Base-by-base conservation (phyloP, 768 basidiomycete species). In the Leccinum longicurvipes region DNA sequence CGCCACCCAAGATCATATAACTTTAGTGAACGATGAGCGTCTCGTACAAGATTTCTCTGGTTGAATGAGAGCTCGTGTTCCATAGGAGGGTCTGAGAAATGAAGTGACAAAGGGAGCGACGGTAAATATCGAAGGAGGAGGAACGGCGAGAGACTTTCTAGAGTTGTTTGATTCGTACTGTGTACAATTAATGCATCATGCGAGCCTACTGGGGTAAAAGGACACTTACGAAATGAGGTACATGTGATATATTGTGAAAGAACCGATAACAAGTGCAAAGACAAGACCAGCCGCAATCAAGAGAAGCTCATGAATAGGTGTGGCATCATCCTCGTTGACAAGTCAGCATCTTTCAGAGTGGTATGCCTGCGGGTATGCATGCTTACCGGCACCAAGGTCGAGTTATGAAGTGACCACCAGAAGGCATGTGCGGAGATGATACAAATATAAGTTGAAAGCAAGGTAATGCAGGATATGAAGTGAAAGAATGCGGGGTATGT, bases 401-500 rank as follows among this genome's bases (percentile, higher is more conserved):
- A 80, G 63, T 90, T 79, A 34, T 76, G 68, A 66, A 93, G 85
- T 36, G 89, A 85, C 70, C 82, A 86, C 68, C 74, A 77, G 32
- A 91, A 73, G 36, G 82, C 82, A 31, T 71, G 71, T 3, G 76
- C 71, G 51, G 81, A 81, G 36, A 91, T 64, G 15, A 70, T 57
- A 54, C 81, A 78, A 36, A 87, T 73, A 66, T 93, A 89, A 15
- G 77, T 59, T 14, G 89, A 76, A 39, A 91, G 78, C 7, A 86
- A 61, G 9, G 84, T 85, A 45, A 87, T 68, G 60, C 80, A 84
- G 29, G 77, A 73, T 49, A 93, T 76, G 66, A 93, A 89, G 69
- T 91, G 89, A 50, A 93, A 73, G 66, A 92, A 93, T 6, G 91
- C 83, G 8, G 89, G 85, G 67, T 93, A 91, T 39, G 88, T 93